These are phyloP conservation scores for Scheffersomyces stipitis DNA, from an alignment of 805 yeast species.

Conservation along the genomic window DNA sequence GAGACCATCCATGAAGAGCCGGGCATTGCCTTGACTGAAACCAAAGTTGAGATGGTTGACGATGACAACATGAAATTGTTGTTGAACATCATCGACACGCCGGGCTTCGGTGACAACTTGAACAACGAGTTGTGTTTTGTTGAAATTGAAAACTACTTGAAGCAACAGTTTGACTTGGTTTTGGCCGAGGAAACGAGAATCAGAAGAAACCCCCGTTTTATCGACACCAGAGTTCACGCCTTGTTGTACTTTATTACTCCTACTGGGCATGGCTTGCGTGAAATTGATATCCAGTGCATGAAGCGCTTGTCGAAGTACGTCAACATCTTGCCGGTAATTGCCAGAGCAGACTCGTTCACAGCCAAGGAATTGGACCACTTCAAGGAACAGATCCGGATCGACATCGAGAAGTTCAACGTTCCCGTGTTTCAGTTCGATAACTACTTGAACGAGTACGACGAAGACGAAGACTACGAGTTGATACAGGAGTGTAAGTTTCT, in stretches of 20 bases:
- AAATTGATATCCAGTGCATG: conserved; percentile 74
- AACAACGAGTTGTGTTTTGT: conserved; percentile 66
- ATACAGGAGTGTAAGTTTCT: conserved; percentile 66
- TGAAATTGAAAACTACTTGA: conserved; percentile 65
- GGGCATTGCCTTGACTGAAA: conserved; percentile 72
- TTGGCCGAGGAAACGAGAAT: conserved; percentile 86
- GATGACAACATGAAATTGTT: conserved; percentile 56
- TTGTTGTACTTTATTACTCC: conserved; percentile 78
- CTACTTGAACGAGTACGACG: conserved; percentile 51
- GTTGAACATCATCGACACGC: conserved; percentile 65
- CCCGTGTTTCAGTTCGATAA: conserved; percentile 75
- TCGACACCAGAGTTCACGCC: conserved; percentile 74
- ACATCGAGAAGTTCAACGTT: conserved; percentile 65
- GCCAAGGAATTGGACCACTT: conserved; percentile 59
- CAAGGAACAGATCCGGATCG: conserved; percentile 58
- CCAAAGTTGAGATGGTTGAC: conserved; percentile 58
- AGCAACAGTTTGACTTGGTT: conserved; percentile 75
- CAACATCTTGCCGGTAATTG: conserved; percentile 80
- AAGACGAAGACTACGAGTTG: conserved; percentile 73
- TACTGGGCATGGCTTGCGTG: conserved; percentile 77
- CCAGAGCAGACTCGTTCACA: conserved; percentile 79
- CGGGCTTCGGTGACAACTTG: conserved; percentile 77
- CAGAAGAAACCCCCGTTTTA: conserved; percentile 79
- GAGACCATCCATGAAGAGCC: conserved; percentile 61
- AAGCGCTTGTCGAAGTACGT: conserved; percentile 66